phyloP scores from a whole-genome alignment of 176 grass and related monocot species.

The Rhynchospora pubera region DNA sequence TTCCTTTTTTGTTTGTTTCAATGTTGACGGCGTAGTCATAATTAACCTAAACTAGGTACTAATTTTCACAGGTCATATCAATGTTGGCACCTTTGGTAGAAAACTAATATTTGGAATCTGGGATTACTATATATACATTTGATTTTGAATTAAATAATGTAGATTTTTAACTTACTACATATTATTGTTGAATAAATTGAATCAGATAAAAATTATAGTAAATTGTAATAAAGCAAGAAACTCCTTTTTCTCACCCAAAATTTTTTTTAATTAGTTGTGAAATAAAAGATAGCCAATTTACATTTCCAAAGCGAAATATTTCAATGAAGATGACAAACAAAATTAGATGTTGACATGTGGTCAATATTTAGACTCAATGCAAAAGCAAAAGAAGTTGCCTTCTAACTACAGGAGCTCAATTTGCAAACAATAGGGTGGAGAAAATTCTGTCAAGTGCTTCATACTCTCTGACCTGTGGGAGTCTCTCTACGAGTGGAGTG shows the following conservation, averaged over 20 bases:
- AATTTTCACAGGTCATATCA: not conserved
- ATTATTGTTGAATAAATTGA: not conserved
- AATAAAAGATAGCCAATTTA: not conserved
- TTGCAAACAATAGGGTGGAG: conserved; percentile 28
- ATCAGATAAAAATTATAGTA: not conserved
- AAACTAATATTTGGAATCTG: not conserved
- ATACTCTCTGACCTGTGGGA: conserved; percentile 66
- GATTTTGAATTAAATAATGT: not conserved
- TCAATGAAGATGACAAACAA: not conserved
- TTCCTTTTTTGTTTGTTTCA: not conserved
- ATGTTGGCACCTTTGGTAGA: not conserved
- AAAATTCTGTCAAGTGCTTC: conserved; percentile 53
- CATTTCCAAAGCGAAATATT: no score
- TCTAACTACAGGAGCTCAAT: not conserved
- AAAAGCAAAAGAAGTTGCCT: conserved; percentile 28
- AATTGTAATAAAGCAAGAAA: not conserved
- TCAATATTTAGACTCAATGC: conserved; percentile 6
- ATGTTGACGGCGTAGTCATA: not conserved
- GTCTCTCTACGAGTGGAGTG: conserved; percentile 73
- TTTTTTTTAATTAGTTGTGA: no score
- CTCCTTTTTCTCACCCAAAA: not conserved
- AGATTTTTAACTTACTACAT: not conserved
- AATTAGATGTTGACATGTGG: not conserved
- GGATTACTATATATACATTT: no score
- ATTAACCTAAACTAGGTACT: not conserved